Conservation (phyloP, 257 asterid species). For the Ilex asprella region DNA sequence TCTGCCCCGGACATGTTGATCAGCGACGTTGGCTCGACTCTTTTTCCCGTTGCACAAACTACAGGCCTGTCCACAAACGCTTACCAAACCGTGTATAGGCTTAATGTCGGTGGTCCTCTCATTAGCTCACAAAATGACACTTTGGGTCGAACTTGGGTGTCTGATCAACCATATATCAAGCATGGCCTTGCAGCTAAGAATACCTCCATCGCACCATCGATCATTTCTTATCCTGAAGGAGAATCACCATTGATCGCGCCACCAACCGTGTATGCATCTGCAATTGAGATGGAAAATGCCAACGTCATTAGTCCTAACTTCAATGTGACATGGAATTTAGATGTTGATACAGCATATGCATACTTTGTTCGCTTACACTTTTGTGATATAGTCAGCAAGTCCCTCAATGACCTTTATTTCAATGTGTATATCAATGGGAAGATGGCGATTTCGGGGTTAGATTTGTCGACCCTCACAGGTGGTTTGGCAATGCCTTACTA, state of each 20-base stretch:
- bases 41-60: constrained; percentile 35
- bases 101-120: constrained; percentile 46
- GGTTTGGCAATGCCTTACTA: constrained; percentile 44
- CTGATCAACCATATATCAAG: constrained; percentile 7
- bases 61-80: constrained; percentile 25
- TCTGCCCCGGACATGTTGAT: constrained; percentile 39
- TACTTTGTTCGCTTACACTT: constrained; percentile 17
- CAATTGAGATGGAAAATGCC: constrained; percentile 12
- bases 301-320: neutral
- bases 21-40: constrained; percentile 22
- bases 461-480: constrained; percentile 38
- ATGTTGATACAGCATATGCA: constrained; percentile 9
- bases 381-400: constrained; percentile 20
- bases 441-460: constrained; percentile 30
- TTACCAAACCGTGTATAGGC: constrained; percentile 37
- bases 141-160: constrained; percentile 41
- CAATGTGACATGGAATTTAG: constrained; percentile 17
- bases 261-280: constrained; percentile 10
- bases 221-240: constrained; percentile 8
- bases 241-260: constrained; percentile 12
- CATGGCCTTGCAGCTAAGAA: constrained; percentile 1
- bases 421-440: constrained; percentile 19
- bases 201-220: constrained; percentile 3
- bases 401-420: constrained; percentile 18
- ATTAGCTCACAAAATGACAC: constrained; percentile 45